A percentile compares a stretch with the other conserved stretches of the same genome.
Evolutionary conservation across 202 grass and related monocot genomes (phyloP).

Genomic region (Miscanthus sacchariflorus): DNA sequence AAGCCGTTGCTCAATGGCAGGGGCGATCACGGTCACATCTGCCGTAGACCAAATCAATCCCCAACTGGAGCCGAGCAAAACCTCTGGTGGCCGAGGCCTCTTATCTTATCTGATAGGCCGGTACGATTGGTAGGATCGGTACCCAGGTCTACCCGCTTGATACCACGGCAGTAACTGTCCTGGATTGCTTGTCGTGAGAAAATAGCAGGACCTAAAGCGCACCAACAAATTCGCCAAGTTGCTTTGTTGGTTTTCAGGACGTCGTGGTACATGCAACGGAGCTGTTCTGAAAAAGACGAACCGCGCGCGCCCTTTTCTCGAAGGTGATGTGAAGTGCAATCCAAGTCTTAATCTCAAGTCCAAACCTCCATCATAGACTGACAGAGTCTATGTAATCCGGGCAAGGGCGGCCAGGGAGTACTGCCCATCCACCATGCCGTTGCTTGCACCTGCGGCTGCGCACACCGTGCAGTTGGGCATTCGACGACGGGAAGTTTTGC

Average conservation of each 20-base stretch:
- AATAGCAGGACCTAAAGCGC: neutral
- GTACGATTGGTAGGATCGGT: neutral
- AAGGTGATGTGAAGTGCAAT: constrained; percentile 40
- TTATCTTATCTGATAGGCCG: neutral
- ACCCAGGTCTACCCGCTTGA: neutral
- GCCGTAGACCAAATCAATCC: neutral
- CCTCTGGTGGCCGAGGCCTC: neutral
- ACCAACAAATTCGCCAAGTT: neutral
- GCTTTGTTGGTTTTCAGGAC: neutral
- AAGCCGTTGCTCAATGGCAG: neutral
- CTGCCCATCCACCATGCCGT: neutral
- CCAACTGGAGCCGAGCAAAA: neutral
- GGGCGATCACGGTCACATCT: neutral
- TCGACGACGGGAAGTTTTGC: constrained; percentile 10
- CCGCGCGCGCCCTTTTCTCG: neutral
- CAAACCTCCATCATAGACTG: constrained; percentile 13
- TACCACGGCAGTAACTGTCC: neutral
- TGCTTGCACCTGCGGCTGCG: constrained; percentile 23
- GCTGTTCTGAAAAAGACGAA: neutral
- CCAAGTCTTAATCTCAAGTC: constrained; percentile 22
- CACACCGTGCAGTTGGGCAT: constrained; percentile 4
- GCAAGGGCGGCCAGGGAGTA: neutral
- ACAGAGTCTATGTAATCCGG: neutral
- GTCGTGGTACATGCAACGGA: neutral
- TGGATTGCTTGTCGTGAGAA: constrained; percentile 26